Conservation (phyloP, 1,284 basidiomycete species). For the Butyriboletus appendiculatus region DNA sequence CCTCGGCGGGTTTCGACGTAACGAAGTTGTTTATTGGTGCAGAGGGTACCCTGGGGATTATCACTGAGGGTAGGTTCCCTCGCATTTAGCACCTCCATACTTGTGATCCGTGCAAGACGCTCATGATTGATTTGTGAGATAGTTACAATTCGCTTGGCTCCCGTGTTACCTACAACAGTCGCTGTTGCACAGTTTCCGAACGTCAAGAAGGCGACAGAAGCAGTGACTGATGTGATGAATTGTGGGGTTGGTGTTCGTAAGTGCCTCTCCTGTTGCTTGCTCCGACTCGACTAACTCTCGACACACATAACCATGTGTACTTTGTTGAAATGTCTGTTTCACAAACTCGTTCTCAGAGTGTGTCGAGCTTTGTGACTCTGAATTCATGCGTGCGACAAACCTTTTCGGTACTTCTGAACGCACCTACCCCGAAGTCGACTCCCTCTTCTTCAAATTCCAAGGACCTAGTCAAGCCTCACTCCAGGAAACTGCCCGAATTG, state of each 20-base stretch:
- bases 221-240: conserved; percentile 76
- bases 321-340: neutral
- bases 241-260: conserved; percentile 70
- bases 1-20: conserved; percentile 87
- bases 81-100: neutral
- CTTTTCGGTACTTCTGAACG: conserved; percentile 55
- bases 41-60: conserved; percentile 91
- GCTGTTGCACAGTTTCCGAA: conserved; percentile 71
- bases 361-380: conserved; percentile 75
- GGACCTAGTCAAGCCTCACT: conserved; percentile 64
- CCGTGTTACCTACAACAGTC: conserved; percentile 75
- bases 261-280: conserved; percentile 22
- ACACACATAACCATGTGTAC: neutral
- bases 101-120: neutral
- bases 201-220: conserved; percentile 67
- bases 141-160: conserved; percentile 82
- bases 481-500: conserved; percentile 61
- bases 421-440: conserved; percentile 70
- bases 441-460: conserved; percentile 89
- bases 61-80: conserved; percentile 74
- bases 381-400: conserved; percentile 74
- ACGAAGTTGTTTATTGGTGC: conserved; percentile 94
- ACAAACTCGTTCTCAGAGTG: conserved; percentile 50
- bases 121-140: conserved; percentile 7
- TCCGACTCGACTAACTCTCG: neutral